Base-by-base conservation (phyloP, 164 flowering plant genomes). In the Vitis cinerea region DNA sequence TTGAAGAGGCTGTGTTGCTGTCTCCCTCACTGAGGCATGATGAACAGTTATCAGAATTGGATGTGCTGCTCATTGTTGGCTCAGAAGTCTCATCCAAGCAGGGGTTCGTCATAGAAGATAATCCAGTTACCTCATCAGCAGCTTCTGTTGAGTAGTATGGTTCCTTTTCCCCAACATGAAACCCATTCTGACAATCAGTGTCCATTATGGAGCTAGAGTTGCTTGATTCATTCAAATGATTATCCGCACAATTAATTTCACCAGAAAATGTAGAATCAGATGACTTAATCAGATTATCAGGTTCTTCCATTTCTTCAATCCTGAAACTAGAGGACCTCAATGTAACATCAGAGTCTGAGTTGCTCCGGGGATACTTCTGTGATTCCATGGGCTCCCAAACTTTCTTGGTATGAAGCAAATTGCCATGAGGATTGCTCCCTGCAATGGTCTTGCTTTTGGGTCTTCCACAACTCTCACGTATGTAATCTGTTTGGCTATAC, bases 321-420 rank as follows among this genome's bases (percentile, higher is more conserved):
- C 83, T 82, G 67, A 72, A 76, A 68, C 75, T 65, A 71, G 92
- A 80, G 49, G 81, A 75, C 56, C 71, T 78, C 73, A 77, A 70
- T 9, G 89, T 82, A 71, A 89, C 74, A 72, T 89, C 92, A 65
- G 89, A 82, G 55, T 89, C 93, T 29, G 92, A 87, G 76, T 80
- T 88, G 81, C 92, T 84, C 16, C 83, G 78, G 8, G 88, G 76
- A 73, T 80, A 87, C 65, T 81, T 88, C 68, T 81, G 82, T 60
- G 86, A 78, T 66, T 91, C 94, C 74, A 82, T 59, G 17, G 97
- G 97, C 80, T 91, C 98, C 99, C 97, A 92, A 48, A 90, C 94
- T 82, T 90, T 84, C 88, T 84, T 90, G 8, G 79, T 69, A 70
- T 78, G 79, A 62, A 70, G 71, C 13, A 72, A 31, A 71, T 84